phyloP scores from a whole-genome alignment of 345 rosid species.

The Eucalyptus brandiana region DNA sequence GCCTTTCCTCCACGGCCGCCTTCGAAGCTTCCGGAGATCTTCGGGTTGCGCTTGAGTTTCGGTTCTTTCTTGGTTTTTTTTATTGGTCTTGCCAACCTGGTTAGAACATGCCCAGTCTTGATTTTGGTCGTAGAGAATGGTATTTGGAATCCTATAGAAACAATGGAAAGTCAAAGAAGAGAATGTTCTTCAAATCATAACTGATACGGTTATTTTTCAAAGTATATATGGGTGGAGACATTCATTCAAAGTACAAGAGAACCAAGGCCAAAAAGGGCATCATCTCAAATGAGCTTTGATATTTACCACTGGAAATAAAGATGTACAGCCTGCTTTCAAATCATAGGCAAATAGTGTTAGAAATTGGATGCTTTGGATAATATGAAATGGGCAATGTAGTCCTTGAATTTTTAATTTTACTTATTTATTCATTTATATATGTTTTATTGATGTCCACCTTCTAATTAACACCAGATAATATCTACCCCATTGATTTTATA shows the following conservation, averaged over 20 bases:
- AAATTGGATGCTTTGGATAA: not conserved
- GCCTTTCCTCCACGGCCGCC: too few species aligned
- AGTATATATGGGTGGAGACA: not conserved
- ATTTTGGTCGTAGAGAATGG: too few species aligned
- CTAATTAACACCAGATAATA: too few species aligned
- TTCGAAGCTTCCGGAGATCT: too few species aligned
- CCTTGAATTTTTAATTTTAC: not conserved
- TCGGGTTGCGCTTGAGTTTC: too few species aligned
- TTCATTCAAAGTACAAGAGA: not conserved
- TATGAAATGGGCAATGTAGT: fast-evolving
- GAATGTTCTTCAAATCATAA: too few species aligned
- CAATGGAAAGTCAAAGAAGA: too few species aligned
- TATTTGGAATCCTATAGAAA: too few species aligned
- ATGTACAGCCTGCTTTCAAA: not conserved
- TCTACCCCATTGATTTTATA: too few species aligned
- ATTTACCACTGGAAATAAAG: not conserved
- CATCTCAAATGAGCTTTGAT: not conserved
- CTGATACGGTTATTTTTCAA: not conserved
- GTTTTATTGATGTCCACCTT: not conserved
- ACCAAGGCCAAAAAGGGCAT: not conserved
- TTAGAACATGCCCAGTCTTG: too few species aligned
- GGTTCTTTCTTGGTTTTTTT: too few species aligned
- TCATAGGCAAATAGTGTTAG: not conserved
- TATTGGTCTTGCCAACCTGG: too few species aligned
- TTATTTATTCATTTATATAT: not conserved